Base-by-base conservation (phyloP, 1,284 basidiomycete genomes). In the Apiotrichum gamsii region DNA sequence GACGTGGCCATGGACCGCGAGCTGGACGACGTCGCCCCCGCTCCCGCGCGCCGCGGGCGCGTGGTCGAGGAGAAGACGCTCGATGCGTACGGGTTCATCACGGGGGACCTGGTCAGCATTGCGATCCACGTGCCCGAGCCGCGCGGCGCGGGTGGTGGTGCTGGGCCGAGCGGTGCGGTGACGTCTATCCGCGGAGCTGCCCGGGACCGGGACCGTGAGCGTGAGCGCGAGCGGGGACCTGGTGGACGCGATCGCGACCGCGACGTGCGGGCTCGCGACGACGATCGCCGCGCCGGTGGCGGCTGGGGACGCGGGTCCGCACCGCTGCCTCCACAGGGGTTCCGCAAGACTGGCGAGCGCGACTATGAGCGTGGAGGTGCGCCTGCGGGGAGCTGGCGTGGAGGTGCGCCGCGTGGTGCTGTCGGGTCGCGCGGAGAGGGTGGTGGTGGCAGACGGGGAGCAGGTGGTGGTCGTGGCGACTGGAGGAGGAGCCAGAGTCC, bases 81-180 rank as follows among this genome's bases (percentile, higher is more conserved):
- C 42, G 64, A 67, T 39, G 58, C 44, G 9, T 69, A 67, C 38
- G 68, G 64, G 10, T 70, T 65, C 51, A 41, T 65, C 18, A 67
- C 60, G 6, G 68, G 68, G 18, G 68, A 70, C 46, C 43, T 67
- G 29, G 39, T 70, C n/a, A 61, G 57, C 19, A 57, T 70, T 3
- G 55, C 51, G 3, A 39, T 70, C 13, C 37, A 52, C 38, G 50
- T 67, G 1, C 68, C 68, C 13, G 65, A 66, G 40, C 62, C 66
- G 29, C 62, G 56, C 25, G 28, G 52, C 41, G 28, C 38, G 10
- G 32, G 14, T 15, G 32, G 31, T 4, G 20, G n/a, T 1, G 21
- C n/a, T 2, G 35, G 28, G 10, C 6, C 19, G 16, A 24, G 23
- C 31, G 47, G 32, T 13, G 16, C 32, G 8, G 39, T 14, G 6